Percentiles rank a stretch among this genome's conserved stretches.
Conservation (phyloP, 108 stramenopile genomes). For the Cylindrotheca fusiformis region DNA sequence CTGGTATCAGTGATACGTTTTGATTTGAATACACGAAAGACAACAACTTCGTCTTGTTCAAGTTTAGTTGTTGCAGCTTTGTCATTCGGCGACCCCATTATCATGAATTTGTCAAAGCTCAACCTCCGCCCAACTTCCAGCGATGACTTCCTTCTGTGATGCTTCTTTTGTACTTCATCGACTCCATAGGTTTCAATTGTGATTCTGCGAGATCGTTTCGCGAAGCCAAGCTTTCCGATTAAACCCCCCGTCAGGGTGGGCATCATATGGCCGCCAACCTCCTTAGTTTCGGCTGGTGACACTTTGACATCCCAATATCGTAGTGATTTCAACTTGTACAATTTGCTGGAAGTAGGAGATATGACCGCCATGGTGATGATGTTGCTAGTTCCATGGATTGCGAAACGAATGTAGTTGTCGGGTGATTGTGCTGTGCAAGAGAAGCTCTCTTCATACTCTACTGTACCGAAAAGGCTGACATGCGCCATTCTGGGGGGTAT, state of each 20-base stretch:
- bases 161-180: no score
- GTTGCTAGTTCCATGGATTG: not conserved
- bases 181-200: constrained; percentile 28
- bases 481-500: no score
- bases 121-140: no score
- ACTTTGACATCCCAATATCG: constrained; percentile 29
- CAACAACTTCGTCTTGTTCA: constrained; percentile 7
- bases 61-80: not conserved
- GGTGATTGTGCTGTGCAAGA: no score
- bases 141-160: no score
- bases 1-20: not conserved
- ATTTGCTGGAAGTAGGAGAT: not conserved
- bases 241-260: constrained; percentile 3
- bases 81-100: constrained; percentile 3
- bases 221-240: not conserved
- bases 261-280: constrained; percentile 15
- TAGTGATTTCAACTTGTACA: constrained; percentile 1
- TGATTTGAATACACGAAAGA: constrained; percentile 13
- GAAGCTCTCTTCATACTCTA: no score
- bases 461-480: no score
- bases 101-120: not conserved
- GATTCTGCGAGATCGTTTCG: constrained; percentile 15
- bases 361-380: not conserved
- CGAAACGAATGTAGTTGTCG: no score
- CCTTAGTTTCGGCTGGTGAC: constrained; percentile 17